Percentiles rank a stretch among this genome's conserved stretches.
phyloP scores from a whole-genome alignment of 805 yeast genomes.

The Cyberlindnera xylosilytica region DNA sequence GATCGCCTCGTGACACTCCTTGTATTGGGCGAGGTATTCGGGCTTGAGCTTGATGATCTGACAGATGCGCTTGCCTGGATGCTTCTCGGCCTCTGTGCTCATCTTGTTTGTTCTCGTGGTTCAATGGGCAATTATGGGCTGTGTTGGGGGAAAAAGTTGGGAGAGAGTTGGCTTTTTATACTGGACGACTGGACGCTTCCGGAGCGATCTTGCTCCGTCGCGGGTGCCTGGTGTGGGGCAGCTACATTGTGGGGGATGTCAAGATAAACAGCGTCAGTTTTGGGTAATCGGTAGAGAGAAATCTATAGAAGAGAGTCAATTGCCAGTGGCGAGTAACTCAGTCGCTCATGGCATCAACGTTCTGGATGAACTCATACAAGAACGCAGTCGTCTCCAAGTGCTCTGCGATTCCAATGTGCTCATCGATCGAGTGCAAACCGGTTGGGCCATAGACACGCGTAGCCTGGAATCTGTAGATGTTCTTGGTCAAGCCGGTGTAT shows the following conservation, averaged over 20 bases:
- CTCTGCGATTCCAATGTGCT: constrained; percentile 44
- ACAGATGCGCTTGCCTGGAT: constrained; percentile 38
- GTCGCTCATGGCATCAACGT: too few species aligned
- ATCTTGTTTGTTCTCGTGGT: neutral
- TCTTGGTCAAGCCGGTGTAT: constrained; percentile 58
- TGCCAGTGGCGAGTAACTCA: too few species aligned
- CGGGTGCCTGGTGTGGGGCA: too few species aligned
- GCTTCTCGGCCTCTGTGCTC: constrained; percentile 17
- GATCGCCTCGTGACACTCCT: constrained; percentile 30
- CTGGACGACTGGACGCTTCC: too few species aligned
- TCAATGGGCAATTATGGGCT: neutral
- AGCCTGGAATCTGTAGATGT: constrained; percentile 63
- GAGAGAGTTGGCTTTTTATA: neutral
- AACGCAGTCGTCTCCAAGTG: constrained; percentile 53
- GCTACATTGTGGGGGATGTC: too few species aligned
- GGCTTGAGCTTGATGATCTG: constrained; percentile 39
- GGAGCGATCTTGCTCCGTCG: constrained; percentile 5
- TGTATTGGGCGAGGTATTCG: constrained; percentile 37
- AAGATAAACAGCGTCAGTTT: too few species aligned
- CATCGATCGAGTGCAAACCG: constrained; percentile 56
- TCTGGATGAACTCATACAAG: constrained; percentile 45
- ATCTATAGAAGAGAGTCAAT: too few species aligned
- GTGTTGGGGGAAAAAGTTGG: too few species aligned
- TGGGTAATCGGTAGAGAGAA: too few species aligned
- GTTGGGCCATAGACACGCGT: constrained; percentile 33